Base-by-base conservation (phyloP, 1,284 basidiomycete genomes). In the Cryptococcus maquisensis region DNA sequence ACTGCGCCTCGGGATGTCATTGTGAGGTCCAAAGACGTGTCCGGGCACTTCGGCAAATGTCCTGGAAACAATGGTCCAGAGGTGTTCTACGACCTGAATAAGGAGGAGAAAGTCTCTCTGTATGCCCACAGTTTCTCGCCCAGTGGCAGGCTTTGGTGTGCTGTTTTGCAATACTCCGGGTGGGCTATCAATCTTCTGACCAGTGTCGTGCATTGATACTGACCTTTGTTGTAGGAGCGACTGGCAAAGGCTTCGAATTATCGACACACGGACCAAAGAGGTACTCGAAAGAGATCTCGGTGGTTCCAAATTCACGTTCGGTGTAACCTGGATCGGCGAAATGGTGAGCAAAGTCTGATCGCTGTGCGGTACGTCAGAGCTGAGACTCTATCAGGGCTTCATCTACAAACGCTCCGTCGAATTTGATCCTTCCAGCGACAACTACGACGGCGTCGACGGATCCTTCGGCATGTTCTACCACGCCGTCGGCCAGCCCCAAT, bases 231-330 rank as follows among this genome's bases (percentile, higher is more conserved):
- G 16, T 37, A 61, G 59, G 51, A 59, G 56, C 35, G 60, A 61
- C 26, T 61, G 60, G 60, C 60, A 61, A 44, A 48, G 42, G 8
- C 51, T 61, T 36, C 32, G 57, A 42, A 54, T 57, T 2, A 50
- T 52, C 18, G 56, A 61, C 47, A 61, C 60, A 4, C 15, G 23
- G 16, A 62, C 55, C 24, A 53, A 51, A 21, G 2, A 55, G 37
- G 36, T 48, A 4, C 24, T 62, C 23, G 60, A 57, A n/a, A 45
- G 28, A 8, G 57, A 59, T 43, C 42, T 62, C 39, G 49, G 48
- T 10, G 51, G 52, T 16, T 55, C 57, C 18, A 62, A 62, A 23
- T 62, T 62, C 47, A 62, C 60, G 8, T 62, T 62, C 28, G 60
- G 57, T 4, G 55, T 50, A 2, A 59, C 52, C 21, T 62, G 52